Percentiles rank a stretch among this genome's conserved stretches.
Conservation (phyloP, 768 basidiomycete genomes). For the Lyophyllum shimeji region DNA sequence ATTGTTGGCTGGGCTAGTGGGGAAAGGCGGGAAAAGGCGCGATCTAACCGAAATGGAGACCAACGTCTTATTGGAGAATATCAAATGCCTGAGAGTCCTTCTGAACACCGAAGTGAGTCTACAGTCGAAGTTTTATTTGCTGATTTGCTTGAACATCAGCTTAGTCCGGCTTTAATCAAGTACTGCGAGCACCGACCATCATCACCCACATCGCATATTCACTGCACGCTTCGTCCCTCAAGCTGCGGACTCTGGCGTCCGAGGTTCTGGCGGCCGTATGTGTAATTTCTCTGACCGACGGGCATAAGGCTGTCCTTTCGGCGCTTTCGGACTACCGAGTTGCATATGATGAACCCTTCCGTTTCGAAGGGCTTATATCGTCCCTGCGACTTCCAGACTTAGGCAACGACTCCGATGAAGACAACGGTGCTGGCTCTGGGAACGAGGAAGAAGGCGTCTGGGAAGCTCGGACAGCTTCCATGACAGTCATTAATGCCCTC, state of each 20-base stretch:
- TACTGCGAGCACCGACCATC: slow-evolving; percentile 60
- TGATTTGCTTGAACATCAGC: slow-evolving; percentile 9
- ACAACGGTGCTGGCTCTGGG: slow-evolving; percentile 31
- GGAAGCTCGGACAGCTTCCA: slow-evolving; percentile 76
- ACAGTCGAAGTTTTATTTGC: neutral
- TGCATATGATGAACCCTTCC: slow-evolving; percentile 67
- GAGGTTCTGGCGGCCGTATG: slow-evolving; percentile 87
- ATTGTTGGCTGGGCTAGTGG: slow-evolving; percentile 60
- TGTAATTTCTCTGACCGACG: slow-evolving; percentile 66
- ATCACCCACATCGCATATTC: slow-evolving; percentile 75
- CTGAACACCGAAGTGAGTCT: slow-evolving; percentile 79
- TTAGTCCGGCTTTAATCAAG: slow-evolving; percentile 71
- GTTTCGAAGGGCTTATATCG: slow-evolving; percentile 75
- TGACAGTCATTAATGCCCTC: slow-evolving; percentile 80
- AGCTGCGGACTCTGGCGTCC: slow-evolving; percentile 65
- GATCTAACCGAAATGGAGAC: slow-evolving; percentile 64
- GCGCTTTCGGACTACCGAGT: slow-evolving; percentile 82
- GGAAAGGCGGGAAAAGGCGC: slow-evolving; percentile 65
- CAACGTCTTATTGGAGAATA: slow-evolving; percentile 65
- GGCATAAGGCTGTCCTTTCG: slow-evolving; percentile 71
- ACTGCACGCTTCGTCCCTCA: slow-evolving; percentile 63
- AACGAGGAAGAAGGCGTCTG: slow-evolving; percentile 70
- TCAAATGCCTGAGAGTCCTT: slow-evolving; percentile 79
- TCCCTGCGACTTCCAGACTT: slow-evolving; percentile 57
- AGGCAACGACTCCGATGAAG: slow-evolving; percentile 33